Percentiles rank a stretch among this genome's conserved stretches.
Conservation (phyloP, 2,329 filamentous ascomycete species). For the Westerdykella ornata region DNA sequence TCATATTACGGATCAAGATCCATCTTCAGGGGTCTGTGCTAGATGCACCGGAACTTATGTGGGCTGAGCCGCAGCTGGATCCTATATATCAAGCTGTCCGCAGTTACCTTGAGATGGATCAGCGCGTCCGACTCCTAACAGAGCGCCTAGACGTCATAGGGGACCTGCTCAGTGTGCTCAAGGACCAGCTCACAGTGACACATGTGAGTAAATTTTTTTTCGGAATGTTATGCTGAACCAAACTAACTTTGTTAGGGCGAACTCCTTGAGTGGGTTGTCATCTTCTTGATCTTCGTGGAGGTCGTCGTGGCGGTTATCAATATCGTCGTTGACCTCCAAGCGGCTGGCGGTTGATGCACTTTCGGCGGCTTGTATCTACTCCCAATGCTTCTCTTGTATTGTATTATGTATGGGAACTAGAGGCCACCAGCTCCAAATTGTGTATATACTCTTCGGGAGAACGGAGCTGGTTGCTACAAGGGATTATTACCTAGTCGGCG, state of each 20-base stretch:
- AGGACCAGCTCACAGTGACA: conserved; percentile 90
- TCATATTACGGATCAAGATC: conserved; percentile 95
- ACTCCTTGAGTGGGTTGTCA: conserved; percentile 59
- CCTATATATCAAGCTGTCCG: conserved; percentile 93
- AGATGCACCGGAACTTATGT: conserved; percentile 95
- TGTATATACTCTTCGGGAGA: too few relatives aligned
- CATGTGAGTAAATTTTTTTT: conserved; percentile 27
- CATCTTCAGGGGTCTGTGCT: conserved; percentile 95
- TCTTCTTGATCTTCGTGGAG: conserved; percentile 90
- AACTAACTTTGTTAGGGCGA: conserved; percentile 34
- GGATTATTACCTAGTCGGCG: too few relatives aligned
- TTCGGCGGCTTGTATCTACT: conserved; percentile 17
- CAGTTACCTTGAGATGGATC: conserved; percentile 96
- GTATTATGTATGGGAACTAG: conserved; percentile 12
- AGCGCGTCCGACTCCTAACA: conserved; percentile 80
- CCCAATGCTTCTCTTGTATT: conserved; percentile 8
- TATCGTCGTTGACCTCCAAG: conserved; percentile 89
- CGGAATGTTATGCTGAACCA: neutral
- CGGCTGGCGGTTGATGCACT: conserved; percentile 45
- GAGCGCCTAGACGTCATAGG: conserved; percentile 90
- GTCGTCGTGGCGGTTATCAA: conserved; percentile 90
- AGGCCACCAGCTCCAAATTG: neutral
- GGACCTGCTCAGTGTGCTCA: conserved; percentile 83
- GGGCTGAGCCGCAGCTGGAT: conserved; percentile 94
- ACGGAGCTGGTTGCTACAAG: too few relatives aligned